A percentile compares a stretch with the other conserved stretches of the same genome.
These are phyloP conservation scores for Fusarium sp. DNA, from an alignment of 2,329 filamentous ascomycete species.

Conservation along the genomic window DNA sequence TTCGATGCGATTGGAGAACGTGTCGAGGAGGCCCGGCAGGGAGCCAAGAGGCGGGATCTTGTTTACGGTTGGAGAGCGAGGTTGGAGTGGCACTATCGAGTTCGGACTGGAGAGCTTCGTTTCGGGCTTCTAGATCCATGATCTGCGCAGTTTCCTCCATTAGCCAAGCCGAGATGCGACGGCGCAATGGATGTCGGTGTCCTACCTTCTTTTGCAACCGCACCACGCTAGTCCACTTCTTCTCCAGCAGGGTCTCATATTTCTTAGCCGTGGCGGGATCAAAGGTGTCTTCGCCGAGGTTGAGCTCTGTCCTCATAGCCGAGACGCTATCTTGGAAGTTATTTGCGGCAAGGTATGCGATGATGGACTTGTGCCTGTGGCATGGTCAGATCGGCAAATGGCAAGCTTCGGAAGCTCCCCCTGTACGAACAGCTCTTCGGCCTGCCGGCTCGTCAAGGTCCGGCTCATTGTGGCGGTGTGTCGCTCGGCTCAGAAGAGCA, in stretches of 20 bases:
- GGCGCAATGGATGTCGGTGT: slow-evolving; percentile 6
- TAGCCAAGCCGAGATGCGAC: slow-evolving; percentile 14
- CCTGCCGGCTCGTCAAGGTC: slow-evolving; percentile 69
- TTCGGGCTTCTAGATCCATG: slow-evolving; percentile 90
- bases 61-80: slow-evolving; percentile 77
- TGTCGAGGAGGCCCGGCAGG: slow-evolving; percentile 87
- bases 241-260: slow-evolving; percentile 94
- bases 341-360: slow-evolving; percentile 86
- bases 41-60: slow-evolving; percentile 87
- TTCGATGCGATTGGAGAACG: slow-evolving; percentile 87
- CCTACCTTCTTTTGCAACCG: slow-evolving; percentile 93
- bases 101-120: slow-evolving; percentile 82
- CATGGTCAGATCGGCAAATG: slow-evolving; percentile 21
- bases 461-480: slow-evolving; percentile 41
- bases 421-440: slow-evolving; percentile 84
- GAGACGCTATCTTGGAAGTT: slow-evolving; percentile 79
- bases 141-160: slow-evolving; percentile 70
- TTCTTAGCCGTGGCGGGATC: slow-evolving; percentile 90
- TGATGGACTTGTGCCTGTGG: slow-evolving; percentile 88
- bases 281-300: slow-evolving; percentile 78
- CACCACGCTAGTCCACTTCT: slow-evolving; percentile 98
- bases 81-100: slow-evolving; percentile 85
- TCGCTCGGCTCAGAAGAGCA: slow-evolving; percentile 37
- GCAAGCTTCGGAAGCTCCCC: slow-evolving; percentile 17
- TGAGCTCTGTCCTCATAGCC: slow-evolving; percentile 83